These are phyloP conservation scores for Fraxinus sp. DNA, from an alignment of 305 asterid species.

Conservation along the genomic window DNA sequence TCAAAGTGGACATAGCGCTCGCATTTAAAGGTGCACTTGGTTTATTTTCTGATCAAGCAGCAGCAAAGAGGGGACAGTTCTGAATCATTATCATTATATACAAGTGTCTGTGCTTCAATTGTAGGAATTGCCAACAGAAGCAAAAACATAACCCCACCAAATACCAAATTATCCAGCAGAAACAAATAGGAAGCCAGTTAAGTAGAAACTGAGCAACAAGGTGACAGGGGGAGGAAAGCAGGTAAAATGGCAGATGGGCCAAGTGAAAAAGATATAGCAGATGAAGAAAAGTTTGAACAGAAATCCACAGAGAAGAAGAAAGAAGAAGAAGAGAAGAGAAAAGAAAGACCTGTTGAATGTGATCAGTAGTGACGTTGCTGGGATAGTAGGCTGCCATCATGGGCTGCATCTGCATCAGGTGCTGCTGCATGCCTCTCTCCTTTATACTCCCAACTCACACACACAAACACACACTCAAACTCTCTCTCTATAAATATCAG, in stretches of 20 bases:
- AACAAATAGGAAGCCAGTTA: not conserved
- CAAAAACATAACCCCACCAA: conserved; percentile 18
- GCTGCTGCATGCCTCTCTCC: conserved; percentile 50
- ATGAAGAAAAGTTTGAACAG: too few relatives aligned
- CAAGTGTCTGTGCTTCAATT: not conserved
- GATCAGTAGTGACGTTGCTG: conserved; percentile 76
- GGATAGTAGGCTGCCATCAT: conserved; percentile 84
- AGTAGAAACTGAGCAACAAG: not conserved
- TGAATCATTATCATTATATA: not conserved
- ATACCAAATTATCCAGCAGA: not conserved
- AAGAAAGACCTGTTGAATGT: conserved; percentile 58
- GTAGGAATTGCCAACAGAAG: not conserved
- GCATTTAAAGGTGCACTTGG: not conserved
- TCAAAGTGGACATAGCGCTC: not conserved
- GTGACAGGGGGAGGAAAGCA: not conserved
- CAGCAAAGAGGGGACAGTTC: not conserved
- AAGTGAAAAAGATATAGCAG: conserved; percentile 19
- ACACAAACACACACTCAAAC: conserved; percentile 15
- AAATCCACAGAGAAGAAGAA: too few relatives aligned
- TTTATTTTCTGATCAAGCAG: not conserved
- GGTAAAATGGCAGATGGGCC: conserved; percentile 20
- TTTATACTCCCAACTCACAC: conserved; percentile 28
- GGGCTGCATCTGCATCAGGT: conserved; percentile 86
- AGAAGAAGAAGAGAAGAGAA: not conserved
- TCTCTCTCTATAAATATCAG: conserved; percentile 22